Evolutionary conservation across 1,284 basidiomycete species (phyloP).

Genomic region (Leucoagaricus sp.): DNA sequence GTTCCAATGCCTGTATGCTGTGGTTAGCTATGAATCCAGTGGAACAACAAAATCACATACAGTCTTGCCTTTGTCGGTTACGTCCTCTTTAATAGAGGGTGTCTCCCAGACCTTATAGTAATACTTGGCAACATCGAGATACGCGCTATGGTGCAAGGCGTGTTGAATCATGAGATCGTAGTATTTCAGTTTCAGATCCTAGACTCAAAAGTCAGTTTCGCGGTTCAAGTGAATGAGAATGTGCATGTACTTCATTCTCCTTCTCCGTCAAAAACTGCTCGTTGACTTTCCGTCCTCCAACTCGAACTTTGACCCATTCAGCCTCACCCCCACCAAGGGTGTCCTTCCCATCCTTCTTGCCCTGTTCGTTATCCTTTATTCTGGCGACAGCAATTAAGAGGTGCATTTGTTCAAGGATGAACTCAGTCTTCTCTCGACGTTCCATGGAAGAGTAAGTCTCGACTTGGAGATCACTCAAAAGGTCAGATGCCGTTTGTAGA

Average conservation of each 20-base stretch:
- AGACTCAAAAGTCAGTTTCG: constrained; percentile 15
- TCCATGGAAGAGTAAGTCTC: constrained; percentile 99
- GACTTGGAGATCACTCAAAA: constrained; percentile 94
- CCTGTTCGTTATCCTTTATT: constrained; percentile 60
- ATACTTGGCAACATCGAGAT: constrained; percentile 94
- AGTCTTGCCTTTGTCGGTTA: constrained; percentile 68
- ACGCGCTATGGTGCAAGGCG: constrained; percentile 82
- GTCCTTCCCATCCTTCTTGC: constrained; percentile 61
- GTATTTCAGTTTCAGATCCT: constrained; percentile 96
- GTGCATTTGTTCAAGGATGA: constrained; percentile 98
- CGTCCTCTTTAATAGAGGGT: constrained; percentile 85
- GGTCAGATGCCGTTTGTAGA: constrained; percentile 82
- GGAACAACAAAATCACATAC: constrained; percentile 45
- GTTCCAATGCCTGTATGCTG: constrained; percentile 74
- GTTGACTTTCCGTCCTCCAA: constrained; percentile 94
- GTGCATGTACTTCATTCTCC: constrained; percentile 75
- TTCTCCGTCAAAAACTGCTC: constrained; percentile 89
- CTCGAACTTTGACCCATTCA: constrained; percentile 91
- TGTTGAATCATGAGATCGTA: constrained; percentile 97
- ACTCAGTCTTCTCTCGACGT: constrained; percentile 96
- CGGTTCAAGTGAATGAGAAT: neutral
- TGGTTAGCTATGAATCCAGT: constrained; percentile 11
- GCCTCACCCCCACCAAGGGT: constrained; percentile 69
- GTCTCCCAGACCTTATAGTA: constrained; percentile 98
- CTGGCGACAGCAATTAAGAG: constrained; percentile 74